A percentile compares a stretch with the other conserved stretches of the same genome.
Evolutionary conservation across 2,329 filamentous ascomycete genomes (phyloP).

Genomic region (Fusarium sp.): DNA sequence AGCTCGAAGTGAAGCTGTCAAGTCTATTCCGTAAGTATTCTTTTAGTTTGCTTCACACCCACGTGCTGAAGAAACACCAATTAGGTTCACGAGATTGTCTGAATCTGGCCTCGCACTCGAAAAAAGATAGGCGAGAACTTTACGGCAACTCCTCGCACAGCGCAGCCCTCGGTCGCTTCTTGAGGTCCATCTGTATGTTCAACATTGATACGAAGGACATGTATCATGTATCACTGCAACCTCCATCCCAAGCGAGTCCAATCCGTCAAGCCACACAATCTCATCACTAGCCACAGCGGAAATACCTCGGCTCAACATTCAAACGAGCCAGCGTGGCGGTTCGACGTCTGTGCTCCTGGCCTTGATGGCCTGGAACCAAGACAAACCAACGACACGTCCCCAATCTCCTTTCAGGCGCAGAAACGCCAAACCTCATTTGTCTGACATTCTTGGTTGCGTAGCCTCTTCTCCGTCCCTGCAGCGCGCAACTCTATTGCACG

Average conservation of each 20-base stretch:
- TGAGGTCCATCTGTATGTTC: not conserved
- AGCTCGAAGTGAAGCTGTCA: not conserved
- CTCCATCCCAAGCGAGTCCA: not conserved
- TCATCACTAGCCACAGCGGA: conserved; percentile 18
- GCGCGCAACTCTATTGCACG: conserved; percentile 13
- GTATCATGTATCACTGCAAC: not conserved
- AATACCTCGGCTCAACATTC: conserved; percentile 15
- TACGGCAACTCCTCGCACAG: not conserved
- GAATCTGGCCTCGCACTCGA: not conserved
- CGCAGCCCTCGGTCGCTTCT: not conserved
- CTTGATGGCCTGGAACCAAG: conserved; percentile 33
- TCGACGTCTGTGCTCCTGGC: conserved; percentile 15
- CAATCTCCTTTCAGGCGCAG: conserved; percentile 41
- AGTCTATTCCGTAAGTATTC: no score
- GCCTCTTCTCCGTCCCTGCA: conserved; percentile 20
- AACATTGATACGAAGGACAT: conserved; percentile 14
- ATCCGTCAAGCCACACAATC: conserved; percentile 4
- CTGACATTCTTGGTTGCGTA: conserved; percentile 41
- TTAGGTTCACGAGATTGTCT: not conserved
- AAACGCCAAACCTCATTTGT: conserved; percentile 41
- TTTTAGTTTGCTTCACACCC: not conserved
- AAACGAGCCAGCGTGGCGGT: conserved; percentile 40
- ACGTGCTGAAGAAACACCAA: not conserved
- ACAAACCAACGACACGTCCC: conserved; percentile 36
- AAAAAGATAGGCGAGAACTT: not conserved